Percentiles rank a stretch among this genome's conserved stretches.
These are phyloP conservation scores for Sporothrix phasma DNA, from an alignment of 2,329 filamentous ascomycete genomes.

Conservation along the genomic window DNA sequence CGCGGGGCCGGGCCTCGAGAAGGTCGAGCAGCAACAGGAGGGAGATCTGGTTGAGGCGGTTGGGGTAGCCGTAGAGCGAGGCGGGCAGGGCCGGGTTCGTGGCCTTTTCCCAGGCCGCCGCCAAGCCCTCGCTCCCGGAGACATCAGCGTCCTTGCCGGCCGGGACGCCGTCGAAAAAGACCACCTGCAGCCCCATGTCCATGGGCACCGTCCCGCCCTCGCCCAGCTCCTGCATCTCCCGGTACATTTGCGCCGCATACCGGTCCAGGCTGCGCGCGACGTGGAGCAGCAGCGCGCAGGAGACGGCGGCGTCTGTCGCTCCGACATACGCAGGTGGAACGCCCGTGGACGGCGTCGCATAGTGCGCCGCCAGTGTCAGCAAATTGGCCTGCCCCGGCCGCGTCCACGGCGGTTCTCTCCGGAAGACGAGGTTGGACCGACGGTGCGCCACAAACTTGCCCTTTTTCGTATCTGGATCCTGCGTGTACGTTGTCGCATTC, in stretches of 20 bases:
- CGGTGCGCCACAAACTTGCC: constrained; percentile 45
- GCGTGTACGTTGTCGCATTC: constrained; percentile 51
- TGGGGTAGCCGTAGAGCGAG: constrained; percentile 53
- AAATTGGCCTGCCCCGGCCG: constrained; percentile 58
- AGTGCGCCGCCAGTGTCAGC: constrained; percentile 73
- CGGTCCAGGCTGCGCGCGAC: constrained; percentile 60
- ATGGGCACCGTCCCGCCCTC: constrained; percentile 46
- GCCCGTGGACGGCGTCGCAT: constrained; percentile 57
- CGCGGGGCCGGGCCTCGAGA: constrained; percentile 47
- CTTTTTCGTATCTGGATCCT: not conserved
- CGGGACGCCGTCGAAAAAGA: constrained; percentile 58
- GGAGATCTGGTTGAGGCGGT: constrained; percentile 59
- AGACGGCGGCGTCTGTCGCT: constrained; percentile 73
- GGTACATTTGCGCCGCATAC: constrained; percentile 65
- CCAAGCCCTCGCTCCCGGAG: constrained; percentile 40
- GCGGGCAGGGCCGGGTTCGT: constrained; percentile 57
- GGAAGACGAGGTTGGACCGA: constrained; percentile 64
- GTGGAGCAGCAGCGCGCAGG: constrained; percentile 77
- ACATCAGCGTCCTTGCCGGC: not conserved
- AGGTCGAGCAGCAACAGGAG: constrained; percentile 68
- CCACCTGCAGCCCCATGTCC: constrained; percentile 66
- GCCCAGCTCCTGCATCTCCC: constrained; percentile 51
- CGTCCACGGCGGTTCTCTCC: constrained; percentile 69
- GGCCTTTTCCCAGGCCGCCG: constrained; percentile 59
- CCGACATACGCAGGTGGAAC: constrained; percentile 68